A percentile compares a stretch with the other conserved stretches of the same genome.
These are phyloP conservation scores for Theileria sp. DNA, from an alignment of 169 alveolate species.

Conservation along the genomic window DNA sequence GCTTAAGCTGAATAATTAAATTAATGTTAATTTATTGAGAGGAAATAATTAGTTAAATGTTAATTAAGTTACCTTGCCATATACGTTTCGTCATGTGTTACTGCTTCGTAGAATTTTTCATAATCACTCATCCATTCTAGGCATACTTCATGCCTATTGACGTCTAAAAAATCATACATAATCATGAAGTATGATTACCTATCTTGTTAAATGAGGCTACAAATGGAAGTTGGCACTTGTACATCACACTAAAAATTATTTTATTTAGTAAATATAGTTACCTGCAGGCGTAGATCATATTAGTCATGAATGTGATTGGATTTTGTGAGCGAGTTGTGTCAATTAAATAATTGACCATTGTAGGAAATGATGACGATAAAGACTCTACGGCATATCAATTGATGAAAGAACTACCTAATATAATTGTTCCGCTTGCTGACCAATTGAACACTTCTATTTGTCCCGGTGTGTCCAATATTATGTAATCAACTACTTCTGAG, in stretches of 20 bases:
- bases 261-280: neutral
- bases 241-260: conserved; percentile 83
- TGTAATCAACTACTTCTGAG: conserved; percentile 83
- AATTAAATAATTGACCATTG: conserved; percentile 86
- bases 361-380: conserved; percentile 90
- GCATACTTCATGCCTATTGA: conserved; percentile 74
- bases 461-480: conserved; percentile 98
- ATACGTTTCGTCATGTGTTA: conserved; percentile 84
- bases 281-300: conserved; percentile 96
- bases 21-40: neutral
- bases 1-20: conserved; percentile 73
- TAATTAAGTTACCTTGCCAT: conserved; percentile 64
- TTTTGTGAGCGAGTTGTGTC: conserved; percentile 93
- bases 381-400: conserved; percentile 74
- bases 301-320: conserved; percentile 97
- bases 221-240: conserved; percentile 92
- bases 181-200: conserved; percentile 72
- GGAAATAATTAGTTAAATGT: neutral
- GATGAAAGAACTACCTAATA: conserved; percentile 62
- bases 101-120: conserved; percentile 84
- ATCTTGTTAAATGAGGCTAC: conserved; percentile 91
- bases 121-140: conserved; percentile 91
- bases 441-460: conserved; percentile 97
- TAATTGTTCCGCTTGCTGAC: conserved; percentile 97
- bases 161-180: conserved; percentile 27